Base-by-base conservation (phyloP, 2,329 filamentous ascomycete genomes). In the Cercospora beticola region DNA sequence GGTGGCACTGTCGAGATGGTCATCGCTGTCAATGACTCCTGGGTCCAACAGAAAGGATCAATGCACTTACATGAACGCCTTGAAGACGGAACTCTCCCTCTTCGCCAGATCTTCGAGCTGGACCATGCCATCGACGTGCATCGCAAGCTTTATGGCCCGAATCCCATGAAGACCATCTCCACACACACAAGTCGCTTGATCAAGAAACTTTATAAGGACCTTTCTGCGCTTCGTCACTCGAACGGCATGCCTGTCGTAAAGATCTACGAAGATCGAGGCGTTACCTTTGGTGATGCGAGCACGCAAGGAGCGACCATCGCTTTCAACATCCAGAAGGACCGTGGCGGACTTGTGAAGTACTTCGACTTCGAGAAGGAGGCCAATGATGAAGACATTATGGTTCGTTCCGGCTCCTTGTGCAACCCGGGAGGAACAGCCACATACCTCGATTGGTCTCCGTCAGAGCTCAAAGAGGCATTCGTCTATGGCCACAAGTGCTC, bases 1-100 rank as follows among this genome's bases (percentile, higher is more conserved):
- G 94, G 94, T 4, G 94, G 94, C 5, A 97, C 94, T 1, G 94
- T 97, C 1, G 93, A 97, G 74, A 90, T 94, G 85, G 92, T 97
- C 0, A 85, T 74, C 21, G 90, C 89, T 68, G 79, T 88, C n/a
- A 90, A 88, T 70, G 89, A 92, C 74, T 85, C 89, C 70, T 97
- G 93, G 92, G 92, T 97, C 82, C 90, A 89, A 1, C 86, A 87
- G 40, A 97, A 95, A 77, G 66, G 74, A 23, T 82, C 85, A 10
- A 82, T 86, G 26, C 87, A 86, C 36, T 82, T 96, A 2, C 94
- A 97, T 76, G 91, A 93, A 68, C 86, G 88, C 31, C 82, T 97
- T 2, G 94, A 98, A 79, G 94, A 98, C 77, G 94, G 94, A 2
- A 97, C 94, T 0, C 79, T 97, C 4, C 92, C 94, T 0, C 90